Percentiles rank a stretch among this genome's conserved stretches.
phyloP scores from a whole-genome alignment of 192 early-diverging fungal species.

The Chytriomyces sp. region DNA sequence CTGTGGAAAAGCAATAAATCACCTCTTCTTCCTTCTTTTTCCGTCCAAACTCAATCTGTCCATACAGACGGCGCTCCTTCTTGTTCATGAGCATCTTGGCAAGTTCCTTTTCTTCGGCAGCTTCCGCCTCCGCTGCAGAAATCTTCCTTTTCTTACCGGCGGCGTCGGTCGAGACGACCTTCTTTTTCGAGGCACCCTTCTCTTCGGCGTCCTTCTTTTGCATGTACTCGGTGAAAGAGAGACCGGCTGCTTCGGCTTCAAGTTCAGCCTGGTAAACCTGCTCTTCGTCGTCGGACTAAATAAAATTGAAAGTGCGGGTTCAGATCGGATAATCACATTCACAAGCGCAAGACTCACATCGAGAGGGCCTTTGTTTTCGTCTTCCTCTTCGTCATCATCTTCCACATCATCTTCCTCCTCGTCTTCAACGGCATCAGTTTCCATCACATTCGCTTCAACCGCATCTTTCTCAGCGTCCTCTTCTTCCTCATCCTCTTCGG shows the following conservation, averaged over 20 bases:
- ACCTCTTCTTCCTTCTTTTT: slow-evolving; percentile 72
- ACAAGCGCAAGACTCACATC: slow-evolving; percentile 18
- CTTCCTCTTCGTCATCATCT: slow-evolving; percentile 64
- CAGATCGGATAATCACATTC: not conserved
- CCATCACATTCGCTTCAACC: slow-evolving; percentile 65
- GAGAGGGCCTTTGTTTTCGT: slow-evolving; percentile 44
- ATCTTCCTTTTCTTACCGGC: slow-evolving; percentile 56
- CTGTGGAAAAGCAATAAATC: not conserved
- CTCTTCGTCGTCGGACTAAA: slow-evolving; percentile 49
- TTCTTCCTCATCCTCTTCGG: slow-evolving; percentile 49
- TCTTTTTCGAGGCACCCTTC: slow-evolving; percentile 40
- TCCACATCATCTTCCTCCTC: slow-evolving; percentile 61
- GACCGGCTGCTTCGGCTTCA: slow-evolving; percentile 71
- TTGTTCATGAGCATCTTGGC: slow-evolving; percentile 87
- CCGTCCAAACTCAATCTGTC: slow-evolving; percentile 77
- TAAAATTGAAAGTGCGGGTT: not conserved
- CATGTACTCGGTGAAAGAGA: slow-evolving; percentile 70
- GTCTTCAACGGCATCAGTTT: slow-evolving; percentile 67
- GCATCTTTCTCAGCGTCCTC: slow-evolving; percentile 64
- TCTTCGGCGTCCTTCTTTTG: slow-evolving; percentile 52
- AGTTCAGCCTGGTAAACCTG: slow-evolving; percentile 64
- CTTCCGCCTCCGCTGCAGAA: slow-evolving; percentile 61
- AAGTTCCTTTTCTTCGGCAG: slow-evolving; percentile 69
- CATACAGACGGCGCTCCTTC: slow-evolving; percentile 79
- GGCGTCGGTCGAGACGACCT: slow-evolving; percentile 33